Evolutionary conservation across 176 grass and related monocot species (phyloP).

Genomic region (Saccharum officinarum): DNA sequence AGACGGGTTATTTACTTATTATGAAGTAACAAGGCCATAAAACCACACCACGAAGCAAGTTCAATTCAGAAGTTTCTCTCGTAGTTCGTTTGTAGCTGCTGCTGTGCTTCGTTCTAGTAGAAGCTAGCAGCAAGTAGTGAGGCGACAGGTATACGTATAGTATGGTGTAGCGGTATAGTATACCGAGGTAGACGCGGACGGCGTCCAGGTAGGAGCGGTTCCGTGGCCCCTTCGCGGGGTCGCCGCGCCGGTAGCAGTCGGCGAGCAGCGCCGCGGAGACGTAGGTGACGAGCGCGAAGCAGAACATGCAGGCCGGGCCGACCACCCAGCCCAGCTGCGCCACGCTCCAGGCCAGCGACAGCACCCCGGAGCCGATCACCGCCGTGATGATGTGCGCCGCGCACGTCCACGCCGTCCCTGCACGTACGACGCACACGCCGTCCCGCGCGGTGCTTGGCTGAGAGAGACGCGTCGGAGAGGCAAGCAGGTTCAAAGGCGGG

Average conservation of each 20-base stretch:
- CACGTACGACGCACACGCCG: neutral
- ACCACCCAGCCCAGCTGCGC: constrained; percentile 83
- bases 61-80: neutral
- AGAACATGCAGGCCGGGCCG: constrained; percentile 60
- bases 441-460: neutral
- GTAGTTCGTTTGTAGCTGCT: neutral
- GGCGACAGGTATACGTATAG: neutral
- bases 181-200: constrained; percentile 79
- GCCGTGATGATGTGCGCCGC: constrained; percentile 86
- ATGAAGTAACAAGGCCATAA: neutral
- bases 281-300: constrained; percentile 82
- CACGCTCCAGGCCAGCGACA: constrained; percentile 88
- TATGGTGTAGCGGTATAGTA: neutral
- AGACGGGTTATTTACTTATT: neutral
- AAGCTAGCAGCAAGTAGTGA: neutral
- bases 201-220: constrained; percentile 84
- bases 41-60: neutral
- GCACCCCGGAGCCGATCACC: constrained; percentile 84
- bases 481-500: too few relatives aligned
- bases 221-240: constrained; percentile 47
- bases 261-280: constrained; percentile 74
- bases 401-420: constrained; percentile 74
- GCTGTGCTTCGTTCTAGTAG: neutral
- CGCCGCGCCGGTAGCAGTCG: constrained; percentile 79
- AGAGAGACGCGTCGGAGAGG: neutral